Evolutionary conservation across 306 rosid genomes (phyloP).

Genomic region (Cucurbita moschata): DNA sequence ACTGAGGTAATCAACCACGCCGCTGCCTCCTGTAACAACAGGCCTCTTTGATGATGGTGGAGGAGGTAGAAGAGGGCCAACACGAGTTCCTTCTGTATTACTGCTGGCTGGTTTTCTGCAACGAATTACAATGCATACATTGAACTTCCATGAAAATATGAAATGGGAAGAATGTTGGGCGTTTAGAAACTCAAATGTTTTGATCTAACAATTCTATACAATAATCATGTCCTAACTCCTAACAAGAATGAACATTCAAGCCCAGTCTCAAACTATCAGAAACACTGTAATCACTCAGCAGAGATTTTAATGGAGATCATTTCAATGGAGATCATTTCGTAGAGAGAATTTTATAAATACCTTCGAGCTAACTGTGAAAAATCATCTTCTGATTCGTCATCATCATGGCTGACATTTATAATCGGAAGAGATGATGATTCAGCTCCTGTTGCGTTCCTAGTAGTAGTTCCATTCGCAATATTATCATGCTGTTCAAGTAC

Average conservation of each 20-base stretch:
- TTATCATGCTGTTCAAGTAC: conserved; percentile 59
- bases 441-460: conserved; percentile 26
- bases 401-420: conserved; percentile 66
- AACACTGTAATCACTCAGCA: not conserved
- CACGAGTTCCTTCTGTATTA: conserved; percentile 25
- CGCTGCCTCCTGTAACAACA: conserved; percentile 27
- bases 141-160: not conserved
- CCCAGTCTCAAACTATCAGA: conserved; percentile 1
- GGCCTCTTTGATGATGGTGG: conserved; percentile 73
- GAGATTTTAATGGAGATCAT: not conserved
- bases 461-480: conserved; percentile 41
- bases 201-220: not conserved
- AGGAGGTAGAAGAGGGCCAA: conserved; percentile 33
- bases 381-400: conserved; percentile 77
- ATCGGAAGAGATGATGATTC: conserved; percentile 50
- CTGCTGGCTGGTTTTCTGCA: conserved; percentile 54
- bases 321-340: not conserved
- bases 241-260: not conserved
- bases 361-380: conserved; percentile 74
- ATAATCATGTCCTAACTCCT: not conserved
- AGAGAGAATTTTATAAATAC: conserved; percentile 18
- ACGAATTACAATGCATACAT: conserved; percentile 1
- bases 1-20: conserved; percentile 68
- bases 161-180: not conserved
- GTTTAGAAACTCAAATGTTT: not conserved